These are phyloP conservation scores for Paraurostyla sp. DNA, from an alignment of 73 alveolate species.

Conservation along the genomic window DNA sequence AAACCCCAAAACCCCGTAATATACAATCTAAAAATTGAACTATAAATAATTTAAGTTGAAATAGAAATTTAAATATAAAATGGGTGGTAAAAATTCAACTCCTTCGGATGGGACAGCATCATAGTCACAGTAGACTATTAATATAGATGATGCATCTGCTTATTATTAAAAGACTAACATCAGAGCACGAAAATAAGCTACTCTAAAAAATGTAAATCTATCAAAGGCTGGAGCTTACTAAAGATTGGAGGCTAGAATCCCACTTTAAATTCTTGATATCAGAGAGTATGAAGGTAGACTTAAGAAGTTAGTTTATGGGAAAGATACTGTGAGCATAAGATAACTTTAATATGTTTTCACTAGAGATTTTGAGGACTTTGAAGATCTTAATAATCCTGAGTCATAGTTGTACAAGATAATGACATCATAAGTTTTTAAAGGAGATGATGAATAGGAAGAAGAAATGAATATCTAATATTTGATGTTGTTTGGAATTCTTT, in stretches of 20 bases:
- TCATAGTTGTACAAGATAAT: conserved; percentile 9
- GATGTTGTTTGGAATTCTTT: conserved; percentile 21
- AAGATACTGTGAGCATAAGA: conserved; percentile 33
- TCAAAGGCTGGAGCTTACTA: too few species aligned
- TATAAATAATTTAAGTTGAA: too few species aligned
- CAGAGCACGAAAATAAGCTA: too few species aligned
- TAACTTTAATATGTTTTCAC: neutral
- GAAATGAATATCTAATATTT: conserved; percentile 33
- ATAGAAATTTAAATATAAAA: too few species aligned
- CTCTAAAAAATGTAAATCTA: too few species aligned
- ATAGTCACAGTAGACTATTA: too few species aligned
- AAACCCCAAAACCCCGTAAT: too few species aligned
- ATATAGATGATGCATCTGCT: too few species aligned
- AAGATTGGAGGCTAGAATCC: conserved; percentile 14
- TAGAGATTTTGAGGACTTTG: conserved; percentile 38
- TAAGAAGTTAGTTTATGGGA: conserved; percentile 33
- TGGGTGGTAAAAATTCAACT: too few species aligned
- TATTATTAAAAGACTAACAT: too few species aligned
- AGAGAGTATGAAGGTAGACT: conserved; percentile 53
- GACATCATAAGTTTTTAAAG: conserved; percentile 5
- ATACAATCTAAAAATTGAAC: too few species aligned
- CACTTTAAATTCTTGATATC: conserved; percentile 14
- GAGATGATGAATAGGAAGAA: neutral
- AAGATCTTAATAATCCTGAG: neutral
- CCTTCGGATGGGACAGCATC: too few species aligned